Base-by-base conservation (phyloP, 2,329 filamentous ascomycete genomes). In the Parastagonospora nodorum region DNA sequence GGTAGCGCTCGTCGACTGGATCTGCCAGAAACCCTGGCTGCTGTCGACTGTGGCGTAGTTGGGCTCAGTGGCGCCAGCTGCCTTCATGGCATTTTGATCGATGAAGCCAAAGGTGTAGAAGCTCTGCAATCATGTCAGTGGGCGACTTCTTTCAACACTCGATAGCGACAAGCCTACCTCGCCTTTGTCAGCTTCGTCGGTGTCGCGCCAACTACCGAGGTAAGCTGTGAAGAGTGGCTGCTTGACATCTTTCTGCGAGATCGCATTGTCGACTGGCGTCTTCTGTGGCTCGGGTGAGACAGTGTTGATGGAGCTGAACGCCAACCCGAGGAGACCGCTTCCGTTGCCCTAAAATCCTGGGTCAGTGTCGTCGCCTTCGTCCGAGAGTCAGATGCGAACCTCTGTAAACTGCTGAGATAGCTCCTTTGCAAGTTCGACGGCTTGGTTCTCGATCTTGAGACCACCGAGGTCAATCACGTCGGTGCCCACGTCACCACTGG, bases 31-130 rank as follows among this genome's bases (percentile, higher is more conserved):
- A 16, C 88, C 88, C 48, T 84, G 72, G 1, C 78, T 81, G 50
- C 81, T 84, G 72, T 90, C 84, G 42, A 90, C 73, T 10, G 80
- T 76, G 0, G 83, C 81, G 74, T 86, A 90, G 57, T 78, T 71
- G 33, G 87, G 81, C 1, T 83, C 77, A 53, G 81, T 67, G 28
- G 79, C 80, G 29, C 80, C 81, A 1, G 80, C 80, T 3, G 77
- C 75, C 47, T 75, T 78, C 41, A 88, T 77, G 0, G 83, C 79
- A n/a, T 82, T 79, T 57, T 86, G 66, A 62, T 90, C 87, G 63
- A 90, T 87, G 69, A 79, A 88, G 15, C 88, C 88, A 57, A 90
- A 90, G 1, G 88, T 90, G 74, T 88, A 90, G 75, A 89, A 90
- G 0, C 71, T 84, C 52, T 54, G 12, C 9, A 11, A 4, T 14